Conservation (phyloP, 805 yeast species). For the Kazachstania psychrophila region DNA sequence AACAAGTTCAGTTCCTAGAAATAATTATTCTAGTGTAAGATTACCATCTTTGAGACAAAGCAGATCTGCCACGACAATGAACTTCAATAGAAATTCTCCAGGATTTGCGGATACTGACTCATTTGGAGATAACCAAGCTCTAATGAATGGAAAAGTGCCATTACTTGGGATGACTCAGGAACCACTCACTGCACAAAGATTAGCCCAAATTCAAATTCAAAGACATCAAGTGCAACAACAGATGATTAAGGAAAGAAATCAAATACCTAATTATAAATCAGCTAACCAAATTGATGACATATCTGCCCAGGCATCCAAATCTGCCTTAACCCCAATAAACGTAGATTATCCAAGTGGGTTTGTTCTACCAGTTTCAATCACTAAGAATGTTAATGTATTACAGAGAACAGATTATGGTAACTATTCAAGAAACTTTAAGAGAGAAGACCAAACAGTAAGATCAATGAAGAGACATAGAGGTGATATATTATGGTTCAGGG, state of each 20-base stretch:
- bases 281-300: constrained; percentile 20
- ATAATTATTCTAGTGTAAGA: constrained; percentile 14
- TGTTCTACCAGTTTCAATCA: constrained; percentile 25
- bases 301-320: constrained; percentile 22
- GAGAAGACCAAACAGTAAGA: constrained; percentile 14
- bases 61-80: constrained; percentile 1
- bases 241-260: constrained; percentile 13
- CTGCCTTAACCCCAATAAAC: constrained; percentile 16
- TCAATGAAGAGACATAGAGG: constrained; percentile 25
- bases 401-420: constrained; percentile 29
- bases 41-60: constrained; percentile 13
- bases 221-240: constrained; percentile 18
- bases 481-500: constrained; percentile 57
- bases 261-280: constrained; percentile 18
- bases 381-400: constrained; percentile 30
- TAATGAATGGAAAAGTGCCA: background rate
- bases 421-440: constrained; percentile 15
- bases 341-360: constrained; percentile 25
- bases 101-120: background rate
- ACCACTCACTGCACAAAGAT: constrained; percentile 17
- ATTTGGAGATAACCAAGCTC: too few relatives aligned
- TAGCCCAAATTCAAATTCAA: constrained; percentile 20
- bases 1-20: constrained; percentile 17
- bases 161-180: background rate
- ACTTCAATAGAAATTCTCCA: constrained; percentile 1